These are phyloP conservation scores for Beauveria rudraprayagi DNA, from an alignment of 2,329 filamentous ascomycete genomes.

Conservation along the genomic window DNA sequence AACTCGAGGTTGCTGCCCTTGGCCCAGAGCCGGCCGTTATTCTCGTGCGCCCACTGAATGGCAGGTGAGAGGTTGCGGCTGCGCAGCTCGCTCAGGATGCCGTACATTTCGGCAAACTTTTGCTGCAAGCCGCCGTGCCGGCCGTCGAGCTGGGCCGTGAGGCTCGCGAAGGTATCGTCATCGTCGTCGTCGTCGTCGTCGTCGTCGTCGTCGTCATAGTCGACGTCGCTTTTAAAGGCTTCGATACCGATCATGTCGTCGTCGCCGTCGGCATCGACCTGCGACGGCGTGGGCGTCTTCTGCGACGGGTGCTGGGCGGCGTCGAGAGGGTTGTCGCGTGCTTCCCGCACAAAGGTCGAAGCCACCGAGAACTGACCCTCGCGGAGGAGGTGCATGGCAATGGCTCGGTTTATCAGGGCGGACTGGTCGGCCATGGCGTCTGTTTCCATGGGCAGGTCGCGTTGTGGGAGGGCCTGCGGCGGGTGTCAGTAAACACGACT, in stretches of 20 bases:
- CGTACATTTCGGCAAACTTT: slow-evolving; percentile 84
- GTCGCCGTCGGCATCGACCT: slow-evolving; percentile 18
- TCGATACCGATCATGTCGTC: slow-evolving; percentile 20
- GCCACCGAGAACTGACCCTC: slow-evolving; percentile 91
- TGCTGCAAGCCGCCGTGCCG: slow-evolving; percentile 52
- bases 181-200: not conserved
- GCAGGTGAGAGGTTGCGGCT: slow-evolving; percentile 69
- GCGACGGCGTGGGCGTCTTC: slow-evolving; percentile 12
- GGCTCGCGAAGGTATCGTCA: not conserved
- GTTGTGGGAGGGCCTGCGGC: slow-evolving; percentile 33
- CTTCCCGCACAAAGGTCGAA: slow-evolving; percentile 74
- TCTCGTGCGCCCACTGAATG: slow-evolving; percentile 74
- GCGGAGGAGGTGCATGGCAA: slow-evolving; percentile 91
- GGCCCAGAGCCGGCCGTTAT: slow-evolving; percentile 63
- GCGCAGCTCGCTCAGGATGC: slow-evolving; percentile 72
- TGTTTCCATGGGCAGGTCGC: slow-evolving; percentile 67
- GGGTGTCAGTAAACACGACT: slow-evolving; percentile 14
- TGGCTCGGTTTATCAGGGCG: slow-evolving; percentile 78
- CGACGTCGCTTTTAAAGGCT: not conserved
- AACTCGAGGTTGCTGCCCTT: slow-evolving; percentile 92
- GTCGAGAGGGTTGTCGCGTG: slow-evolving; percentile 29
- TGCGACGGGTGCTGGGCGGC: not conserved
- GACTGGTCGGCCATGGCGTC: slow-evolving; percentile 72
- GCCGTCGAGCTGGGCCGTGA: slow-evolving; percentile 1
- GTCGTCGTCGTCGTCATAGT: not conserved